Conservation (phyloP, 2,329 filamentous ascomycete genomes). For the Sclerotinia sclerotiorum region DNA sequence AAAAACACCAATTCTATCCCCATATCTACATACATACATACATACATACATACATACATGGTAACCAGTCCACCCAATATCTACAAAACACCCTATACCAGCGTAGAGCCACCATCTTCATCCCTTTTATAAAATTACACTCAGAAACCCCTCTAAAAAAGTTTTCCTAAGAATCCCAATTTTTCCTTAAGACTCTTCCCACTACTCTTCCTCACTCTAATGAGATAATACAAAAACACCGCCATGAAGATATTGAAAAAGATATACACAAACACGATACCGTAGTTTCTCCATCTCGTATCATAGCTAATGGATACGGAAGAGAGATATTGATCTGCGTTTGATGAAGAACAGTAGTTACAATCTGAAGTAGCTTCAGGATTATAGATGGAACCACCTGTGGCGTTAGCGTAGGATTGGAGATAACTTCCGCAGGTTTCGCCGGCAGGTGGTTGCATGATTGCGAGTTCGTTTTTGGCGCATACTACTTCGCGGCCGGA, state of each 20-base stretch:
- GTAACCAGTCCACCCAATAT: too few relatives aligned
- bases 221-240: slow-evolving; percentile 54
- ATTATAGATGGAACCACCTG: slow-evolving; percentile 57
- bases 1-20: too few relatives aligned
- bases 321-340: slow-evolving; percentile 53
- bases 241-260: slow-evolving; percentile 55
- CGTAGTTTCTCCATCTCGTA: slow-evolving; percentile 68
- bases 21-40: too few relatives aligned
- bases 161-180: slow-evolving; percentile 22
- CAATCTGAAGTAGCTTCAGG: slow-evolving; percentile 50
- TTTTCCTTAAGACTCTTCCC: slow-evolving; percentile 26
- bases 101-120: too few relatives aligned
- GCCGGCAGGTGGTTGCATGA: slow-evolving; percentile 59
- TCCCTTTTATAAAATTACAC: too few relatives aligned
- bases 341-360: slow-evolving; percentile 57
- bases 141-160: slow-evolving; percentile 27
- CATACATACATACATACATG: too few relatives aligned
- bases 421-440: slow-evolving; percentile 62
- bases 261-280: slow-evolving; percentile 59
- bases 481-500: slow-evolving; percentile 66
- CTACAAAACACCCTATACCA: too few relatives aligned
- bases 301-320: slow-evolving; percentile 52
- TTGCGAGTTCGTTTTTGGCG: slow-evolving; percentile 65
- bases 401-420: slow-evolving; percentile 46
- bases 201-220: slow-evolving; percentile 40